Evolutionary conservation across 345 rosid species (phyloP).

Genomic region (Hibiscus syriacus): DNA sequence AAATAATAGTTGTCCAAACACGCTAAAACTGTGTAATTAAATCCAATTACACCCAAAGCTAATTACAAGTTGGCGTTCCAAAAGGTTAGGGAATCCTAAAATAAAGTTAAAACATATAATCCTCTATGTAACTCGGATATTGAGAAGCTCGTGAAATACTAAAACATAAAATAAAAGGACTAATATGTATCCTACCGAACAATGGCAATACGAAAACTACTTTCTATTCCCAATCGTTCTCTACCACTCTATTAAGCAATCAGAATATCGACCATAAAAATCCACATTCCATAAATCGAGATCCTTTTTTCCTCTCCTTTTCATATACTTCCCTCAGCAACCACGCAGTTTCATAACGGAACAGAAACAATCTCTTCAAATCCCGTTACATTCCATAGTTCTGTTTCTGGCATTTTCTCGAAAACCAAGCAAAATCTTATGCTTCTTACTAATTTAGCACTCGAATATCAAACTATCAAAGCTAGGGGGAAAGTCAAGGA

Average conservation of each 20-base stretch:
- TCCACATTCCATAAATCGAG: neutral
- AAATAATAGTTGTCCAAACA: no score
- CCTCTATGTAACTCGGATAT: no score
- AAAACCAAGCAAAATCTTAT: constrained; percentile 15
- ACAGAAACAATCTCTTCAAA: neutral
- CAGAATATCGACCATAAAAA: neutral
- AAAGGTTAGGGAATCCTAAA: no score
- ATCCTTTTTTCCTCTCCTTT: neutral
- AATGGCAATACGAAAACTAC: neutral
- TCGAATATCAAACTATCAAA: neutral
- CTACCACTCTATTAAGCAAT: neutral
- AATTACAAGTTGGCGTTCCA: no score
- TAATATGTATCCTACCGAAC: no score
- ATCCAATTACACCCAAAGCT: no score
- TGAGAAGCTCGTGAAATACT: no score
- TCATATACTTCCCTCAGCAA: constrained; percentile 7
- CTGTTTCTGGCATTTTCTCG: constrained; percentile 10
- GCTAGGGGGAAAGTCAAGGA: neutral
- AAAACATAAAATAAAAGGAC: no score
- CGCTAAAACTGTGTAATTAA: no score
- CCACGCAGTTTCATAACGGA: neutral
- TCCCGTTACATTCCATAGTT: neutral
- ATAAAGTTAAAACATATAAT: no score
- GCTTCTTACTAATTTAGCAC: neutral
- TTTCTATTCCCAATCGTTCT: neutral